Conservation (phyloP, 495 filamentous ascomycete genomes). For the Penicillium argentinense region DNA sequence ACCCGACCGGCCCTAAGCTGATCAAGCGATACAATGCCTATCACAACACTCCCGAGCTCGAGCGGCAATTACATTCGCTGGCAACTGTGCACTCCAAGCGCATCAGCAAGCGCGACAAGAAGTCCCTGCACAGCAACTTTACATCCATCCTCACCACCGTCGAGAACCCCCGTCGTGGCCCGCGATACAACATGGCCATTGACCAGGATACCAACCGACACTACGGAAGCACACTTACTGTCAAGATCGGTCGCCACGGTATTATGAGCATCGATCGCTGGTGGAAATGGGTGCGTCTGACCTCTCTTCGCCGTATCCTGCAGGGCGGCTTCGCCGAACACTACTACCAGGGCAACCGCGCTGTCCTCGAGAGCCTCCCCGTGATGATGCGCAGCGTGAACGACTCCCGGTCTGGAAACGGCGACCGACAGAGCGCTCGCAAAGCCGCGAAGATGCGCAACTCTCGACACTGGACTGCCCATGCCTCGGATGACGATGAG, state of each 20-base stretch:
- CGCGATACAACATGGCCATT: constrained; percentile 69
- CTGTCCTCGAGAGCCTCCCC: constrained; percentile 75
- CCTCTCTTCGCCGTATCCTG: constrained; percentile 72
- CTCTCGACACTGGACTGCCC: constrained; percentile 35
- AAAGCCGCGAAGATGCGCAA: constrained; percentile 38
- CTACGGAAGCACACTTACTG: constrained; percentile 75
- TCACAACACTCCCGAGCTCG: constrained; percentile 53
- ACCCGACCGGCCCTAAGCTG: constrained; percentile 56
- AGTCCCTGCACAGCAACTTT: constrained; percentile 75
- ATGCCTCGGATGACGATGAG: constrained; percentile 27
- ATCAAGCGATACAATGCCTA: constrained; percentile 60
- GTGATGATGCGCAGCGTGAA: constrained; percentile 43
- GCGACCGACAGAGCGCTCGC: constrained; percentile 31
- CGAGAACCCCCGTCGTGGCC: constrained; percentile 72
- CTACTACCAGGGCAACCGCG: constrained; percentile 79
- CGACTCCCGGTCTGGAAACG: constrained; percentile 2
- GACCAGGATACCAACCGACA: constrained; percentile 68
- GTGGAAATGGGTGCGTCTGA: constrained; percentile 82
- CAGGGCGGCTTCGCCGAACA: constrained; percentile 80
- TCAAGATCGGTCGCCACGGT: constrained; percentile 70
- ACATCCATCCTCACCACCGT: constrained; percentile 81
- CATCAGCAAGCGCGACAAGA: constrained; percentile 77
- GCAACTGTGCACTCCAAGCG: constrained; percentile 64
- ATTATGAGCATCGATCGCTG: constrained; percentile 82
- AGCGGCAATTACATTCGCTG: constrained; percentile 52